Conservation (phyloP, 768 basidiomycete species). For the Dioszegia crocea region DNA sequence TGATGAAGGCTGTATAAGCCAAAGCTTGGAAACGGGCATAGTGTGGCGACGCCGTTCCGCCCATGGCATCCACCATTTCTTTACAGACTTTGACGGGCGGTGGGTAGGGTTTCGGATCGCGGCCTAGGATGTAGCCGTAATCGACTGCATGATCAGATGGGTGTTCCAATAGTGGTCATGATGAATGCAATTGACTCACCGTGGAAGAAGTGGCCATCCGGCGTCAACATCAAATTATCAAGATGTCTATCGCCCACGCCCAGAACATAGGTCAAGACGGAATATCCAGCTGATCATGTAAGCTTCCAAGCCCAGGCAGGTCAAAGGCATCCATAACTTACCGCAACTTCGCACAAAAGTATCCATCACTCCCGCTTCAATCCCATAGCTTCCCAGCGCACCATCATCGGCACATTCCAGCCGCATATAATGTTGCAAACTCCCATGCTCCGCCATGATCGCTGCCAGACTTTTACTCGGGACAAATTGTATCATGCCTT, state of each 20-base stretch:
- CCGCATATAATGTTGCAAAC: slow-evolving; percentile 77
- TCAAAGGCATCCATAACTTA: slow-evolving; percentile 51
- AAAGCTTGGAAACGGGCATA: slow-evolving; percentile 93
- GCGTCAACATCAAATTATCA: slow-evolving; percentile 85
- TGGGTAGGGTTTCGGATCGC: slow-evolving; percentile 95
- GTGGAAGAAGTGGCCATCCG: slow-evolving; percentile 98
- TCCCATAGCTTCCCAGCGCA: slow-evolving; percentile 87
- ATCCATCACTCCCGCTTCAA: slow-evolving; percentile 90
- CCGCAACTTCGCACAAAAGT: slow-evolving; percentile 96
- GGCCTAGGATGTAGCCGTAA: slow-evolving; percentile 95
- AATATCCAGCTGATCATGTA: slow-evolving; percentile 76
- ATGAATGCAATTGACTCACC: slow-evolving; percentile 54
- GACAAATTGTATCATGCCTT: slow-evolving; percentile 96
- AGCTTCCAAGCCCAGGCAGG: background rate
- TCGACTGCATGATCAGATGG: slow-evolving; percentile 61
- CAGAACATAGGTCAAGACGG: slow-evolving; percentile 90
- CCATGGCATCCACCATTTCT: slow-evolving; percentile 99
- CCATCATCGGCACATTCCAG: slow-evolving; percentile 87
- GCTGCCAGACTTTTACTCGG: slow-evolving; percentile 92
- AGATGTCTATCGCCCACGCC: slow-evolving; percentile 97
- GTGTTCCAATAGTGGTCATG: background rate
- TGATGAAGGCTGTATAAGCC: slow-evolving; percentile 96
- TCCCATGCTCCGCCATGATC: slow-evolving; percentile 74
- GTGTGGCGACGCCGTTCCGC: slow-evolving; percentile 91
- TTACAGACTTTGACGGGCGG: slow-evolving; percentile 98